Percentiles rank a stretch among this genome's conserved stretches.
Evolutionary conservation across 1,139 yeast genomes (phyloP).

Genomic region (Lodderomyces parapsilosis): DNA sequence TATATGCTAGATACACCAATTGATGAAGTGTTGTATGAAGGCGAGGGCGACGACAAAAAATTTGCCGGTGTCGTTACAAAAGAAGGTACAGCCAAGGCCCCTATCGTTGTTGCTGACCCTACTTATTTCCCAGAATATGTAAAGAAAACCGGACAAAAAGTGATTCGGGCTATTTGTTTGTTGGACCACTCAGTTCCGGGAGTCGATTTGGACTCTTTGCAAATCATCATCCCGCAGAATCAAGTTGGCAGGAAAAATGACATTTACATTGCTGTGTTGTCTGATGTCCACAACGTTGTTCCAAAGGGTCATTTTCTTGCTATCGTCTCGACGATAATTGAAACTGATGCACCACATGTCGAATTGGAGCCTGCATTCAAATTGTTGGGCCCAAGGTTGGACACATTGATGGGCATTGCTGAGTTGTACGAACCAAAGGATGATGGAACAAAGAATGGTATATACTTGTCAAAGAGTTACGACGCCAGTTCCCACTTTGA

Average conservation of each 20-base stretch:
- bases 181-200: conserved; percentile 87
- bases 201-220: conserved; percentile 88
- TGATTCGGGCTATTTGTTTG: conserved; percentile 93
- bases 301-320: conserved; percentile 91
- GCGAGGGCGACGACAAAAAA: conserved; percentile 51
- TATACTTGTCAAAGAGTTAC: conserved; percentile 83
- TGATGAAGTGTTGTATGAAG: conserved; percentile 71
- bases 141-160: conserved; percentile 77
- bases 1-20: conserved; percentile 97
- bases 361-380: conserved; percentile 96
- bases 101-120: conserved; percentile 95
- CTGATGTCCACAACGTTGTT: conserved; percentile 87
- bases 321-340: conserved; percentile 90
- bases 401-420: conserved; percentile 94
- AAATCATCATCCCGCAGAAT: conserved; percentile 93
- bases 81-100: conserved; percentile 90
- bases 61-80: conserved; percentile 87
- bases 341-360: conserved; percentile 88
- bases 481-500: conserved; percentile 97
- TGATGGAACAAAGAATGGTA: conserved; percentile 78
- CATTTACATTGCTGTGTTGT: conserved; percentile 88
- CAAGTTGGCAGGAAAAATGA: conserved; percentile 93
- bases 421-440: conserved; percentile 85
- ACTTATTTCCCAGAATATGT: conserved; percentile 95
- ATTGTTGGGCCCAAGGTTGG: conserved; percentile 73